Conservation (phyloP, 164 flowering plant species). For the Magnolia sinica region DNA sequence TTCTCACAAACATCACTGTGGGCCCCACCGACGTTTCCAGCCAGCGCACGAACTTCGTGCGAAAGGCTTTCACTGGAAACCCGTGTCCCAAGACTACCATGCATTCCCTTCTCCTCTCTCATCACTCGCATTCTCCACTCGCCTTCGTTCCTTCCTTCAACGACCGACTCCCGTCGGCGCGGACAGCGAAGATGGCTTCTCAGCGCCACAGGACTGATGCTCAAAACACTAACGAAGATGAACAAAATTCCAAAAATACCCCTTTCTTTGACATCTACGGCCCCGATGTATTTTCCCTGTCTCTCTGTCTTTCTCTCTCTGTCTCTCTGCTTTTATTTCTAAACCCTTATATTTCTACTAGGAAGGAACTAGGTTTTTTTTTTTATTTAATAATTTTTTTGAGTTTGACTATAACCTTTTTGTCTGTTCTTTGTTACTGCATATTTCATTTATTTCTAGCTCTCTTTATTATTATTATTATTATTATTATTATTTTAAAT, state of each 20-base stretch:
- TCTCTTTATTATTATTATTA: background rate
- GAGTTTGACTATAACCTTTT: background rate
- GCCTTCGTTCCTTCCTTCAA: background rate
- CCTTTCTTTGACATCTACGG: constrained; percentile 65
- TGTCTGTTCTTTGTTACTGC: background rate
- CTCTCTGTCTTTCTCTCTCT: background rate
- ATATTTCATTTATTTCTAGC: background rate
- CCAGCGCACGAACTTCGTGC: too few species aligned
- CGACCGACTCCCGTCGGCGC: background rate
- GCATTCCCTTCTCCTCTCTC: too few species aligned
- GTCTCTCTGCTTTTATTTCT: background rate
- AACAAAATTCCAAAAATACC: constrained; percentile 1
- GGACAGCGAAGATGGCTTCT: constrained; percentile 22
- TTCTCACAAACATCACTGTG: too few species aligned
- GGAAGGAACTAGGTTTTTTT: background rate
- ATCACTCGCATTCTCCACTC: too few species aligned
- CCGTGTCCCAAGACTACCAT: too few species aligned
- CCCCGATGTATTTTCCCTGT: constrained; percentile 41
- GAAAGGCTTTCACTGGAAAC: too few species aligned
- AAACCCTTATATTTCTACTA: background rate
- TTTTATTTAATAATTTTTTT: background rate
- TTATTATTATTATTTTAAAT: background rate
- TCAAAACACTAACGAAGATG: constrained; percentile 14
- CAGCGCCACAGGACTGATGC: constrained; percentile 2
- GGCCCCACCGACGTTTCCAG: too few species aligned